Evolutionary conservation across 2,329 filamentous ascomycete species (phyloP), one percentile per base, ranked within the genome.

Genomic region (Hortaea sp.): DNA sequence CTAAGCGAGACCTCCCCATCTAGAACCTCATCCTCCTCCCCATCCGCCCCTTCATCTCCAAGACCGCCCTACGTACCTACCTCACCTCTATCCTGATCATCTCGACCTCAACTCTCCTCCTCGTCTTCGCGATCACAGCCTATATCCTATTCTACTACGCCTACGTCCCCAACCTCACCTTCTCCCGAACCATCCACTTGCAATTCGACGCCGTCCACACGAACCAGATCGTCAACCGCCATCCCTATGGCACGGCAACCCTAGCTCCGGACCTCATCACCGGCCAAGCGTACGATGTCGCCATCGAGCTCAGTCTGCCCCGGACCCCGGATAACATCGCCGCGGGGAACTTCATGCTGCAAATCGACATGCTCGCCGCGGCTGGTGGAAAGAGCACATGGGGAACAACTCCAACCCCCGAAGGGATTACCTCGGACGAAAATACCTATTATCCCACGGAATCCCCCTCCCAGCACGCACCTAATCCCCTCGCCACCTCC

Each of bases 271-370:
- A 77, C 41, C 69, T 92, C 51, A 79, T 84, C 54, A 72, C 79
- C 12, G 74, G 78, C 41, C 90, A 95, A 63, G 76, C 82, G 41
- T 98, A 98, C 72, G 88, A 97, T 64, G 76, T 98, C 38, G 75
- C 77, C 5, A 73, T 97, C 1, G 73, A 79, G 20, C 73, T 98
- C 30, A 76, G 78, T 3, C 73, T 98, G 52, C 92, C 92, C 12
- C 81, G 83, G 37, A 92, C 87, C 2, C 81, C 79, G 0, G 67
- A 74, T 1, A 98, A 98, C 59, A 68, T 85, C 20, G 77, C 76
- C 2, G 77, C 78, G 10, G 92, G 92, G 29, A 97, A 97, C 68
- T 97, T 95, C 72, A 98, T 98, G 92, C 71, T 97, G 12, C 82
- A 85, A 41, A 69, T 95, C 11, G 77, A 80, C 49, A 76, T 95